Evolutionary conservation across 2,329 filamentous ascomycete genomes (phyloP), one percentile per base, ranked within the genome.

Genomic region (Venturia asperata): DNA sequence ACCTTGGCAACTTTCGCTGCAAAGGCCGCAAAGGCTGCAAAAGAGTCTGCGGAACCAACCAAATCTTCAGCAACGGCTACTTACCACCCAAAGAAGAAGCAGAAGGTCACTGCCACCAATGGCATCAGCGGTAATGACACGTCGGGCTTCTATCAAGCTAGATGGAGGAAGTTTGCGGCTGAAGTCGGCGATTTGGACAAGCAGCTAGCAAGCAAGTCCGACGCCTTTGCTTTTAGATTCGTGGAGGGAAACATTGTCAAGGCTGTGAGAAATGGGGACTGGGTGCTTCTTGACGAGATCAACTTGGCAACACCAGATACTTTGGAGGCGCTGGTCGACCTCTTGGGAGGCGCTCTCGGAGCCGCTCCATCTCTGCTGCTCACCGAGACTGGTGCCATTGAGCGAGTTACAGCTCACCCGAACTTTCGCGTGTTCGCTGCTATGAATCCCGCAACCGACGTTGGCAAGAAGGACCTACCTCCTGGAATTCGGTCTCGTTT

Each of bases 391-490:
- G 94, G 94, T 45, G 92, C 94, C 70, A 91, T 96, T 55, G 91
- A 97, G 75, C 86, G 92, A 68, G 87, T 99, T 43, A 83, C 87
- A 67, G 94, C 92, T 0, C 93, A 99, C 75, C 88, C 91, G 0
- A 87, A 96, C 68, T 99, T 99, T 75, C 87, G 94, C 47, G 90
- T 99, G 17, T 99, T 99, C 73, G 95, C 91, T 63, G 94, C 95
- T 37, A 99, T 99, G 94, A 99, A 99, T 72, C 94, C 94, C 39
- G 94, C 94, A 5, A 99, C 94, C 3, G 94, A 99, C 78, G 87
- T 97, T 65, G 94, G 95, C 67, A 99, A 99, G 77, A 88, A 93
- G 65, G 94, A 99, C 75, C 80, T 99, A 19, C 92, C 93, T 0
- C 86, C 90, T 64, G 92, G 93, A 1, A 85, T 97, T 55, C 84